Percentiles rank a stretch among this genome's conserved stretches.
Conservation (phyloP, 805 yeast species). For the Tetrapisispora namnaoensis region DNA sequence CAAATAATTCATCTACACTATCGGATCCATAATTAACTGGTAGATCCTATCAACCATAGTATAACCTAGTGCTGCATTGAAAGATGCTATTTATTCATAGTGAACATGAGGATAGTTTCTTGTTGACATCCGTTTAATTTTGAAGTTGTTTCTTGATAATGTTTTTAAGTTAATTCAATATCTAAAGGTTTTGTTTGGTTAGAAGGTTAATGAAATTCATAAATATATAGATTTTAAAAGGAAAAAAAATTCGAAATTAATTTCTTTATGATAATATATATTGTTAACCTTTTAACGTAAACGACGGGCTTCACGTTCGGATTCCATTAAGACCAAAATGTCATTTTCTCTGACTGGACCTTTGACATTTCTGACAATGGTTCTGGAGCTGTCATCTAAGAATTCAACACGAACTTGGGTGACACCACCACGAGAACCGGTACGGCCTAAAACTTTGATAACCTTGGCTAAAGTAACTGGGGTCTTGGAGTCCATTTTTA, state of each 20-base stretch:
- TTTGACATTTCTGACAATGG: conserved; percentile 94
- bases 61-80: no score
- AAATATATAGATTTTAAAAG: not conserved
- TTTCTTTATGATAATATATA: not conserved
- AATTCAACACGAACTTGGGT: conserved; percentile 97
- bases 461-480: conserved; percentile 99
- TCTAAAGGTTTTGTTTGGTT: not conserved
- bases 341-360: conserved; percentile 98
- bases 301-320: conserved; percentile 99
- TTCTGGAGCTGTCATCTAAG: conserved; percentile 90
- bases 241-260: not conserved
- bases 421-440: conserved; percentile 99
- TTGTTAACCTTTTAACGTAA: conserved; percentile 36
- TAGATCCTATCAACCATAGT: not conserved
- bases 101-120: no score
- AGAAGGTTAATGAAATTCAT: not conserved
- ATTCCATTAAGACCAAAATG: conserved; percentile 98
- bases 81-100: no score
- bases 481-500: conserved; percentile 40
- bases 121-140: not conserved
- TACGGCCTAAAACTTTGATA: conserved; percentile 98
- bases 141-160: not conserved
- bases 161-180: not conserved
- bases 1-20: not conserved
- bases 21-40: conserved; percentile 1